These are phyloP conservation scores for Barnettozyma populi DNA, from an alignment of 805 yeast species.

Conservation along the genomic window DNA sequence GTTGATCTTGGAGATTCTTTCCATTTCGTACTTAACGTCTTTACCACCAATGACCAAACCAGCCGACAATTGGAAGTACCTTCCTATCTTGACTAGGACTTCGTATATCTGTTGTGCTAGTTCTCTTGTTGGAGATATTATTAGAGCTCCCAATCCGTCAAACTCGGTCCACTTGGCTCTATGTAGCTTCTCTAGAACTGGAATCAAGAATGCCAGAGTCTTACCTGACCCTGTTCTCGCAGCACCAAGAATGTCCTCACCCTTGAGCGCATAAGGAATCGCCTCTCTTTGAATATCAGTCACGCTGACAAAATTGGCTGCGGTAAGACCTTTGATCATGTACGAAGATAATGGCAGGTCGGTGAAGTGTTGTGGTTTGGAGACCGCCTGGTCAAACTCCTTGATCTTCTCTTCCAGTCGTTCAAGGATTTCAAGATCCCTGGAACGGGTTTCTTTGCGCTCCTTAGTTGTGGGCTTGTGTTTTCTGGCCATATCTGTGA, in stretches of 20 bases:
- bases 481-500: constrained; percentile 32
- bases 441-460: constrained; percentile 34
- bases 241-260: constrained; percentile 90
- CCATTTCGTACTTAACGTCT: constrained; percentile 69
- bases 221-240: constrained; percentile 98
- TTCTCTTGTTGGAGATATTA: constrained; percentile 67
- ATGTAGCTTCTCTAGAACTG: constrained; percentile 65
- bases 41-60: constrained; percentile 62
- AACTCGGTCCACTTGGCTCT: constrained; percentile 34
- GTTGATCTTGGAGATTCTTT: constrained; percentile 61
- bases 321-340: constrained; percentile 68
- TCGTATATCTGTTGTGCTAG: constrained; percentile 65
- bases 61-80: constrained; percentile 54
- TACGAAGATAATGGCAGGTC: constrained; percentile 71
- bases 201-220: constrained; percentile 82
- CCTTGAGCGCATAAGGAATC: constrained; percentile 70
- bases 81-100: constrained; percentile 59
- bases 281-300: constrained; percentile 85
- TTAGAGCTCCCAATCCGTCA: constrained; percentile 55
- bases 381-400: constrained; percentile 42
- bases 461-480: constrained; percentile 27
- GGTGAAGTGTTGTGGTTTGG: constrained; percentile 47
- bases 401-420: constrained; percentile 46
- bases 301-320: constrained; percentile 69
- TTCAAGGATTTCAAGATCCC: constrained; percentile 32